Base-by-base conservation (phyloP, 2,329 filamentous ascomycete species). In the Pestalotiopsis sp. region DNA sequence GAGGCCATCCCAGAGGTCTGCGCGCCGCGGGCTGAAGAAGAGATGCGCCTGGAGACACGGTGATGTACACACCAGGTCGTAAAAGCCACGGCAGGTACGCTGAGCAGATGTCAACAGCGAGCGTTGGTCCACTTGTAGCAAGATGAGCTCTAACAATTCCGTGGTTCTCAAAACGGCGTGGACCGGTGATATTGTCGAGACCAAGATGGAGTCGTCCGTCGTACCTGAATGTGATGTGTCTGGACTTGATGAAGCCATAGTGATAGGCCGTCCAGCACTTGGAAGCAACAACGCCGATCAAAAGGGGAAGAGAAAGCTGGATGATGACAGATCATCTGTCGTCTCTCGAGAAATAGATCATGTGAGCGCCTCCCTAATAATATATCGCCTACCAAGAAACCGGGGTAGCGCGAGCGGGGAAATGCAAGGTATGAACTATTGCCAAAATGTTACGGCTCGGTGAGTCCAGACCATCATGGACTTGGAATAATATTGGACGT, bases 141-240 rank as follows among this genome's bases (percentile, higher is more conserved):
- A 63, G 12, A 68, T 67, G 27, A 49, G 57, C 45, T 72, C 69
- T 13, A 71, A 60, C 20, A 71, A 57, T 67, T 72, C 71, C 3
- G 71, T 65, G 13, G 65, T 71, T 11, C 23, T 45, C 31, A 67
- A 39, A 5, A 58, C 49, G 17, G 14, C 20, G 27, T n/a, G 59
- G 17, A 61, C 27, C 5, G 17, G 59, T 20, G 17, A 23, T 38
- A 20, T n/a, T 61, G 25, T 5, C 7, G 25, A 61, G 9, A 12
- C 59, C 27, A 31, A 23, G 57, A n/a, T 59, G 57, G 11, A 27
- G 27, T 27, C 9, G 23, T 59, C 14, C 3, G 25, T 11, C 7
- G 9, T 23, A 11, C 5, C 14, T 52, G 45, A 20, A n/a, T 52
- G 45, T 9, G 14, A 9, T 52, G 45, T 20, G 11, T 3, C 45